phyloP scores from a whole-genome alignment of 257 asterid species.

The Salvia rosmarinus region DNA sequence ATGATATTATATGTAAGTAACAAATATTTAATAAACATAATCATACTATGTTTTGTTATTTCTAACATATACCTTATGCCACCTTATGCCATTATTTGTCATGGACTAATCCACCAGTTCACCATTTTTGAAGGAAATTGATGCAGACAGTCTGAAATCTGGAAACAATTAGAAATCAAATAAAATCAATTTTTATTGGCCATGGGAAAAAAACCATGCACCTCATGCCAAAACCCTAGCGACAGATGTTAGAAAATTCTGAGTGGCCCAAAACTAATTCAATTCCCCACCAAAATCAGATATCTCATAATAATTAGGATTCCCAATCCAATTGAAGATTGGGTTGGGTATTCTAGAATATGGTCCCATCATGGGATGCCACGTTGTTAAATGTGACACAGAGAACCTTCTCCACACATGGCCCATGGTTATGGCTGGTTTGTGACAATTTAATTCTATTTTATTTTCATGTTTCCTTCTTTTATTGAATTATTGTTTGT shows the following conservation, averaged over 20 bases:
- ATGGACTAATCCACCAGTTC: too few relatives aligned
- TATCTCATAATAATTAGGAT: too few relatives aligned
- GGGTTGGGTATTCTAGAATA: slow-evolving; percentile 19
- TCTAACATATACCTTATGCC: too few relatives aligned
- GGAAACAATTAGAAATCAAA: not conserved
- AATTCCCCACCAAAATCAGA: not conserved
- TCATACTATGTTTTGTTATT: too few relatives aligned
- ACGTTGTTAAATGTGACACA: not conserved
- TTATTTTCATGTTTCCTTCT: not conserved
- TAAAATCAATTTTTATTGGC: not conserved
- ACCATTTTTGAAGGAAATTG: not conserved
- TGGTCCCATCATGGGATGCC: not conserved
- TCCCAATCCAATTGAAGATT: too few relatives aligned
- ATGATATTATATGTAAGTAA: too few relatives aligned
- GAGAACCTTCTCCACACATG: not conserved
- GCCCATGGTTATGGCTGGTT: too few relatives aligned
- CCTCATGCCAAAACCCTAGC: not conserved
- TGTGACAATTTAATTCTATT: not conserved
- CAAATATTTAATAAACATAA: too few relatives aligned
- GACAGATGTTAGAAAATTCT: not conserved
- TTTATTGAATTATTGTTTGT: not conserved
- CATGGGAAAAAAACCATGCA: not conserved
- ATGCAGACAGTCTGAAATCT: not conserved
- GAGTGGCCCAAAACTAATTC: not conserved
- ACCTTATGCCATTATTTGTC: too few relatives aligned